Evolutionary conservation across 768 basidiomycete genomes (phyloP), one percentile per base, ranked within the genome.

Genomic region (Boletus speciosus): DNA sequence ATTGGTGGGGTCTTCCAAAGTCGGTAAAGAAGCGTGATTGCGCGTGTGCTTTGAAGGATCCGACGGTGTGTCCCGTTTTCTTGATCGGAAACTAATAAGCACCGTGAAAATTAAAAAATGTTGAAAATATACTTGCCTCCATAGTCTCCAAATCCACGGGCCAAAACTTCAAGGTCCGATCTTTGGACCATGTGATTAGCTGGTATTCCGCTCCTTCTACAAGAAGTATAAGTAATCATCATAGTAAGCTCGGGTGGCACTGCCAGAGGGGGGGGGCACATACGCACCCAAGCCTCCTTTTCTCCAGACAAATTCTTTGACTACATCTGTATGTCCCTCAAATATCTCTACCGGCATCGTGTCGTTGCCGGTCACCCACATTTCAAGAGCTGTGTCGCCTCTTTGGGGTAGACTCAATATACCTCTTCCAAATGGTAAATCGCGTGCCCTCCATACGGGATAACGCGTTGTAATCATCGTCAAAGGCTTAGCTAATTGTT

Each of bases 281-380:
- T 11, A 48, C 66, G 71, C 19, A 84, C 86, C 83, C 57, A 72
- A 61, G 6, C 78, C 79, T 3, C 86, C 81, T 63, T 78, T 83
- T 55, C 97, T 76, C 97, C 97, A 99, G 2, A 99, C 94, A 67
- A 96, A 99, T 72, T 99, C 96, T 64, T 96, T 97, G 19, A 98
- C 96, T 2, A 94, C 92, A 58, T 96, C 93, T 0, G 84, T 81
- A 70, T 96, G 93, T 0, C 93, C 94, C 60, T 90, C 88, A 60
- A 95, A 96, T 7, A 77, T 74, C 59, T 89, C 84, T 6, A 92
- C 82, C 2, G 86, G 84, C 10, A 49, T 58, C 34, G 42, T 37
- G 35, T 63, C 57, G 39, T 67, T 60, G 2, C 55, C 63, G 12
- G 73, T 58, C 19, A 77, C 76, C 76, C 86, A 98, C 86, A 98